These are phyloP conservation scores for Aspergillus taichungensis DNA, from an alignment of 495 filamentous ascomycete genomes.

Conservation along the genomic window DNA sequence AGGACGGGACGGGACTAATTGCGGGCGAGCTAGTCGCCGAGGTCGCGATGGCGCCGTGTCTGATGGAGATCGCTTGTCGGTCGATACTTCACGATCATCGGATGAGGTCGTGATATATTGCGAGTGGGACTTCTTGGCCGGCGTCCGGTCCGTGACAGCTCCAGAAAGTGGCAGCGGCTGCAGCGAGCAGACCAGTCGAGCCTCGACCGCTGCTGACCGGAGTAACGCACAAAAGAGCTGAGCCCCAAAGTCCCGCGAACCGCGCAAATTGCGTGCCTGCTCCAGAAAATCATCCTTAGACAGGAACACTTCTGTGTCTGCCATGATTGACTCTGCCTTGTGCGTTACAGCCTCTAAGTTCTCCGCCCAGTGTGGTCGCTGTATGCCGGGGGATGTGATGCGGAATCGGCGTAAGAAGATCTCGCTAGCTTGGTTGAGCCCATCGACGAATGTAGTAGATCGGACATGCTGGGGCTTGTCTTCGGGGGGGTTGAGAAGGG, in stretches of 20 bases:
- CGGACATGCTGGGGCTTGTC: constrained; percentile 58
- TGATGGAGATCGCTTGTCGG: constrained; percentile 14
- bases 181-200: constrained; percentile 88
- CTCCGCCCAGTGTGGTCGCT: constrained; percentile 64
- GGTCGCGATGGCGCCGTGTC: constrained; percentile 11
- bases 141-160: constrained; percentile 40
- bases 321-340: constrained; percentile 38
- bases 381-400: constrained; percentile 61
- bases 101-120: constrained; percentile 32
- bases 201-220: constrained; percentile 64
- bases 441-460: constrained; percentile 67
- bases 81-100: constrained; percentile 25
- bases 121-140: constrained; percentile 24
- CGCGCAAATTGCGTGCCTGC: constrained; percentile 55
- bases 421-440: constrained; percentile 59
- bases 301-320: constrained; percentile 32
- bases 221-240: constrained; percentile 86
- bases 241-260: constrained; percentile 82
- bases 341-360: constrained; percentile 49
- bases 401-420: constrained; percentile 58
- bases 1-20: constrained; percentile 23
- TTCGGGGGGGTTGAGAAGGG: constrained; percentile 54
- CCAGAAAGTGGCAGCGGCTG: constrained; percentile 70
- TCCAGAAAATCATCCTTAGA: constrained; percentile 62
- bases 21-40: constrained; percentile 37